Base-by-base conservation (phyloP, 2,329 filamentous ascomycete genomes). In the Penicillium sp. region DNA sequence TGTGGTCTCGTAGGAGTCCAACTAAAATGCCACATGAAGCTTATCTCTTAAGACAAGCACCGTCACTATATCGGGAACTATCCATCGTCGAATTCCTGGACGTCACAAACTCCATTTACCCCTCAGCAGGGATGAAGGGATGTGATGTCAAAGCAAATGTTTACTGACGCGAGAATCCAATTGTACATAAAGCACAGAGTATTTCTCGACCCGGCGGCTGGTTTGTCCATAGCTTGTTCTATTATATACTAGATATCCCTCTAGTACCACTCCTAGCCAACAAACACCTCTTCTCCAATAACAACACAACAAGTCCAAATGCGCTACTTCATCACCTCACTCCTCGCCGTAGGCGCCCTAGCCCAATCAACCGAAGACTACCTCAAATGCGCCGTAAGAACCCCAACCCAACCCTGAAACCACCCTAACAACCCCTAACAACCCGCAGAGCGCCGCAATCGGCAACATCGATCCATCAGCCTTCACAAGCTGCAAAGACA, bases 281-380 rank as follows among this genome's bases (percentile, higher is more conserved):
- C 10, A 15, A n/a, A 10, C 15, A 23, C 18, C 5, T 8, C 16
- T 25, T 27, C 16, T 35, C 27, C 34, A 44, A 42, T 3, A 48
- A 35, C 9, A 25, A 56, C 7, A 27, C 7, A 21, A 16, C 1
- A 12, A 13, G 35, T 29, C 34, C 49, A 60, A 41, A 66, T 66
- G 64, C 64, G 64, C 48, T 58, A 42, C 16, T 58, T 63, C 54
- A 49, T 64, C 35, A 41, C 57, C 27, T 50, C 61, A 31, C 13
- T 65, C 31, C 38, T 66, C 39, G 32, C 59, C 6, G 55, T 58
- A 23, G 54, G 61, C 25, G 50, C 54, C 25, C 46, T 52, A 21
- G 57, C 62, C 18, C 46, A 54, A 18, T 27, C 38, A 18, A 47
- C 50, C 5, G 12, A 9, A 4, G 55, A 60, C 41, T 57, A 58